Evolutionary conservation across 2,329 filamentous ascomycete species (phyloP).

Genomic region (Hypoxylon rubiginosum): DNA sequence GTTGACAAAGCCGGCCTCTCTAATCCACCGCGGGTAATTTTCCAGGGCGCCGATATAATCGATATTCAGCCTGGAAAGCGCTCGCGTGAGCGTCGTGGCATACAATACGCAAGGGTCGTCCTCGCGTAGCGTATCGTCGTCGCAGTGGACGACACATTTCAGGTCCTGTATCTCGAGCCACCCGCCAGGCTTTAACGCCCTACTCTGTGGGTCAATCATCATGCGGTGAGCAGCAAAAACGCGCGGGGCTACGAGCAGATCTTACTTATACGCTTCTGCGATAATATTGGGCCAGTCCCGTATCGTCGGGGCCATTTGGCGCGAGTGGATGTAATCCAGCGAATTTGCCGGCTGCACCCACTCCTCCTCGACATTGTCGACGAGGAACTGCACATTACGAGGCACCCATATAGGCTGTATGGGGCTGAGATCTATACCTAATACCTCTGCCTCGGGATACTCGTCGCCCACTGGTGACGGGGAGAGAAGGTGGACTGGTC

Average conservation of each 20-base stretch:
- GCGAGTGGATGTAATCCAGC: constrained; percentile 72
- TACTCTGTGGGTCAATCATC: constrained; percentile 42
- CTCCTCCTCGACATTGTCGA: constrained; percentile 69
- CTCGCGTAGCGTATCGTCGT: constrained; percentile 56
- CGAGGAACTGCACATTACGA: constrained; percentile 56
- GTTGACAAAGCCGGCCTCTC: constrained; percentile 38
- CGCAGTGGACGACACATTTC: constrained; percentile 61
- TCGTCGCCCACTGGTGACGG: constrained; percentile 52
- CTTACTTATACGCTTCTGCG: constrained; percentile 61
- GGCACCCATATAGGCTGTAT: constrained; percentile 59
- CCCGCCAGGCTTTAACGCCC: constrained; percentile 66
- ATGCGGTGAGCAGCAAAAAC: constrained; percentile 23
- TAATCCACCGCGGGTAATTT: constrained; percentile 28
- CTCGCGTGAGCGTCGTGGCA: constrained; percentile 49
- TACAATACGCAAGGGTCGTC: constrained; percentile 60
- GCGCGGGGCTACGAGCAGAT: constrained; percentile 10
- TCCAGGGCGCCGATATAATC: constrained; percentile 23
- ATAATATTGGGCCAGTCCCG: constrained; percentile 68
- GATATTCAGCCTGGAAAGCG: constrained; percentile 28
- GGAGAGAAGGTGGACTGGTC: constrained; percentile 13
- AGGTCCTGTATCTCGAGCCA: constrained; percentile 70
- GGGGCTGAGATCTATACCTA: constrained; percentile 57
- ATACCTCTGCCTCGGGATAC: constrained; percentile 56
- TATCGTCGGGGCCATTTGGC: constrained; percentile 68
- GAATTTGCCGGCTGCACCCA: constrained; percentile 68